Base-by-base conservation (phyloP, 1,284 basidiomycete species). In the Cryptococcus neoformans region DNA sequence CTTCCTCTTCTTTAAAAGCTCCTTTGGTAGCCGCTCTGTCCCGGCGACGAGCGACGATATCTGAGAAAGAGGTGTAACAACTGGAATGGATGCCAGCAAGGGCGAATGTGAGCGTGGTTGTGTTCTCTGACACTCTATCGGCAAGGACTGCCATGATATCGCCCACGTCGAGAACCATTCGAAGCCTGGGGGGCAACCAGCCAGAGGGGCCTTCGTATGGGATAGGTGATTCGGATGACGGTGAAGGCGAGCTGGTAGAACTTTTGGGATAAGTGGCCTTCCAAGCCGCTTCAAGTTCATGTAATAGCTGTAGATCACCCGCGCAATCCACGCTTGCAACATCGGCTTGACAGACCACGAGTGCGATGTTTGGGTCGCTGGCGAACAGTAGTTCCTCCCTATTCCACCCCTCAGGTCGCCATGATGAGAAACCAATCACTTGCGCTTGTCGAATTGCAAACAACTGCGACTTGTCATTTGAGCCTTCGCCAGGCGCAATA, bases 361-460 rank as follows among this genome's bases (percentile, higher is more conserved):
- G 51, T 2, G 68, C 63, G 12, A 73, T 59, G 49, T 76, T 76
- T 4, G 68, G 69, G 41, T 77, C 74, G 16, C 60, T 62, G 9
- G 65, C 57, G 50, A 76, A 77, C 8, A 75, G 44, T 17, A 73
- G 48, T 37, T 74, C 68, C 12, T 67, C 64, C 7, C 67, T 49
- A 2, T 58, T 63, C 70, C 73, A 76, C 0, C 68, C 70, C 1
- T 51, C 49, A 1, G 73, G 74, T 39, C 68, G 46, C 73, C 75
- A 76, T 0, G 70, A 70, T 0, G 70, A 67, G 21, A 74, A 58
- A 0, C 71, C 68, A 40, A 69, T 66, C 17, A 74, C 55, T 11
- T 69, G 63, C 2, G 69, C 69, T 44, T 65, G 60, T 0, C 66
- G 62, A 36, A 76, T 60, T 1, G 66, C 64, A 8, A 73, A 28